These are phyloP conservation scores for Trichoderma simmonsii DNA, from an alignment of 2,329 filamentous ascomycete genomes.

Conservation along the genomic window DNA sequence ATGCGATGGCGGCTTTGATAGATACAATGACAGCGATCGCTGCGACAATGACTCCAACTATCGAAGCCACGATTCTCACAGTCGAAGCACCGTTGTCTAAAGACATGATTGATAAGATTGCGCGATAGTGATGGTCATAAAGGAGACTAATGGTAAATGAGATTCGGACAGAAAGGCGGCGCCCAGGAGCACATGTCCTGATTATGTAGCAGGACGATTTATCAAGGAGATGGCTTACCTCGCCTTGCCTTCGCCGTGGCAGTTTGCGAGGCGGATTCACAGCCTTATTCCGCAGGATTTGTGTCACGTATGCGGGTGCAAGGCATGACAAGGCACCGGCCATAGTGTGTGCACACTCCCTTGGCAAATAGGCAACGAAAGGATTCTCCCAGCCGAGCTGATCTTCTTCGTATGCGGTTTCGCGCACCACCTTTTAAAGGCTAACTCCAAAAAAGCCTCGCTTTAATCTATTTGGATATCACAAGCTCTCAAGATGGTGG, in stretches of 20 bases:
- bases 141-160: neutral
- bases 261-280: neutral
- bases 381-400: neutral
- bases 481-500: too few species aligned
- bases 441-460: neutral
- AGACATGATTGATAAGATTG: neutral
- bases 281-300: neutral
- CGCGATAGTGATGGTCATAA: neutral
- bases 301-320: neutral
- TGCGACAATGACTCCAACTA: neutral
- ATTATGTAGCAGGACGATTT: neutral
- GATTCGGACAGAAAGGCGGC: neutral
- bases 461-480: rapidly evolving
- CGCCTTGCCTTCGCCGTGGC: neutral
- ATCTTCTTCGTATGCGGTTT: neutral
- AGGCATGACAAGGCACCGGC: neutral
- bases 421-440: neutral
- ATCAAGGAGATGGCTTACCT: neutral
- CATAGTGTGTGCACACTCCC: neutral
- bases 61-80: neutral
- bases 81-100: neutral
- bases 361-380: neutral
- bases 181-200: neutral
- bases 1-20: neutral
- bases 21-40: neutral